phyloP scores from a whole-genome alignment of 2,329 filamentous ascomycete genomes.

The Fusarium sp. region DNA sequence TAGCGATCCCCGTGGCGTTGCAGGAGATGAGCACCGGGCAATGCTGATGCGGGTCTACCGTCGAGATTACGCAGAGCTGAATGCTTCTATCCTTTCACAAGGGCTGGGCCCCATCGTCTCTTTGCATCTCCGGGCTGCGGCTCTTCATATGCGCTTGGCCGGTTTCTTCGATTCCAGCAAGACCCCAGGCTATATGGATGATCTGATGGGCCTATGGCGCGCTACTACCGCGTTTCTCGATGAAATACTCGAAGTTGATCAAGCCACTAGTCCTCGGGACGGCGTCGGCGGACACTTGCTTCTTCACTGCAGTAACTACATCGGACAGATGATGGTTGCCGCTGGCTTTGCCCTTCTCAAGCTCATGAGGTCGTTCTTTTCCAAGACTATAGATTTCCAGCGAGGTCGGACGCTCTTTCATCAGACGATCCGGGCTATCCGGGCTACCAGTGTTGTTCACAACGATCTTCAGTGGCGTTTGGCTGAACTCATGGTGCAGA shows the following conservation, averaged over 20 bases:
- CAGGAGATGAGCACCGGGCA: slow-evolving; percentile 72
- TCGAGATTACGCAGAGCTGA: slow-evolving; percentile 70
- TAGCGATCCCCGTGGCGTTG: slow-evolving; percentile 74
- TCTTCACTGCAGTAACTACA: slow-evolving; percentile 76
- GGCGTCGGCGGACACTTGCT: slow-evolving; percentile 64
- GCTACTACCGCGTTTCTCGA: slow-evolving; percentile 76
- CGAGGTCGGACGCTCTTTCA: slow-evolving; percentile 75
- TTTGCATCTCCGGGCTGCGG: slow-evolving; percentile 77
- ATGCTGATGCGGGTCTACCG: slow-evolving; percentile 74
- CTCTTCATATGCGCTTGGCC: slow-evolving; percentile 78
- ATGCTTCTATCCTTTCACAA: slow-evolving; percentile 67
- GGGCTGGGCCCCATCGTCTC: slow-evolving; percentile 66
- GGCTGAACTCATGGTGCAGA: slow-evolving; percentile 86
- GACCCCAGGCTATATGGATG: slow-evolving; percentile 75
- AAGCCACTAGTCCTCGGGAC: slow-evolving; percentile 57
- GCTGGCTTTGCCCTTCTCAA: slow-evolving; percentile 82
- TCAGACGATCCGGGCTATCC: slow-evolving; percentile 73
- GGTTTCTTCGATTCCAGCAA: slow-evolving; percentile 84
- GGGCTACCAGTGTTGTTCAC: slow-evolving; percentile 76
- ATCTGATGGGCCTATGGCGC: slow-evolving; percentile 79
- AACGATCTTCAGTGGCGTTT: slow-evolving; percentile 84
- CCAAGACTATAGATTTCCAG: slow-evolving; percentile 74
- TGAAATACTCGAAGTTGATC: slow-evolving; percentile 65
- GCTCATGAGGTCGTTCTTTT: slow-evolving; percentile 80
- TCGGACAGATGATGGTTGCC: slow-evolving; percentile 87